These are phyloP conservation scores for Leucosporidium yakuticum DNA, from an alignment of 768 basidiomycete species.

Conservation along the genomic window DNA sequence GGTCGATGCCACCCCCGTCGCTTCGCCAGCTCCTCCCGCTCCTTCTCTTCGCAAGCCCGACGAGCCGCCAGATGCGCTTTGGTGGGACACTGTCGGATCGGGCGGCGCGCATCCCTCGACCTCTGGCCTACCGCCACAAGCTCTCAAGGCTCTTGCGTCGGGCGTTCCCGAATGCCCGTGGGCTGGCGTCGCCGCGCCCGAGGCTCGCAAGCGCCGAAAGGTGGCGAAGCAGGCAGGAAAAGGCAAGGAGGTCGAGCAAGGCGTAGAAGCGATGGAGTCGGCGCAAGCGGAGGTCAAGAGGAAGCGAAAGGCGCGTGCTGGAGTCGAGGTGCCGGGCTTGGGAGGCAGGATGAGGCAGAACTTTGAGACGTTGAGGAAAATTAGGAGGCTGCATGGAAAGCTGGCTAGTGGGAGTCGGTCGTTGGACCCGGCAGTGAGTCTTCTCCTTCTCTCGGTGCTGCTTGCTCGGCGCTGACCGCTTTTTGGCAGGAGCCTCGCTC, in stretches of 20 bases:
- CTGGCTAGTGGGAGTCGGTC: slow-evolving; percentile 14
- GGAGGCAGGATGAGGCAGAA: slow-evolving; percentile 24
- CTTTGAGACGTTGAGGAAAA: slow-evolving; percentile 23
- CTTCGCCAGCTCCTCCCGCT: background rate
- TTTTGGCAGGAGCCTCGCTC: slow-evolving; percentile 6
- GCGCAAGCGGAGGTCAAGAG: background rate
- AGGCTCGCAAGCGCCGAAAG: background rate
- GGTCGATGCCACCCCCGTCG: background rate
- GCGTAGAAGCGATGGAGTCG: background rate
- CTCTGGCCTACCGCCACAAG: no score
- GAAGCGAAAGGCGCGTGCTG: background rate
- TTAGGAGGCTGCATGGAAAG: slow-evolving; percentile 15
- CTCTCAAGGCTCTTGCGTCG: background rate
- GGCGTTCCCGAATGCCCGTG: background rate
- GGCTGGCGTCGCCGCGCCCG: background rate
- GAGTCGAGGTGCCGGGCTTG: slow-evolving; percentile 11
- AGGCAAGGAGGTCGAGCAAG: background rate
- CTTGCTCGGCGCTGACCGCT: background rate
- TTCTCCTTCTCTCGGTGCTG: background rate
- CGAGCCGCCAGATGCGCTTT: slow-evolving; percentile 27
- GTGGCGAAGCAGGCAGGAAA: background rate
- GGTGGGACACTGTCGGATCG: slow-evolving; percentile 31
- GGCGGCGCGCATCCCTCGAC: no score
- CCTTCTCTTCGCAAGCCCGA: slow-evolving; percentile 3
- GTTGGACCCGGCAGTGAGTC: slow-evolving; percentile 11